Conservation (phyloP, 2,329 filamentous ascomycete species). For the Venturiaceae sp. region DNA sequence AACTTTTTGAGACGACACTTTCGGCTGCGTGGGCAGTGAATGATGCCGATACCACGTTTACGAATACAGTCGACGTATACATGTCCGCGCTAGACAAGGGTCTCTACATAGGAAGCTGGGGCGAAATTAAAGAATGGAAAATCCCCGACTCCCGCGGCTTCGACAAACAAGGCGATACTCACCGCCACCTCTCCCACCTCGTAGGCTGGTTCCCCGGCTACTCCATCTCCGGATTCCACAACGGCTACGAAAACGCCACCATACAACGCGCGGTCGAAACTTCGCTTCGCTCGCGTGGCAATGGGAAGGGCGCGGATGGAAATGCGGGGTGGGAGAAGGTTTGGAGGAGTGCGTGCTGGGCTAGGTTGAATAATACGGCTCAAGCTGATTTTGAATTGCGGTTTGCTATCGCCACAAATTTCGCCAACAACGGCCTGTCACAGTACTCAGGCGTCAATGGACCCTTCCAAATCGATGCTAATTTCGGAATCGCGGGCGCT, state of each 20-base stretch:
- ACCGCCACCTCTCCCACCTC: conserved; percentile 47
- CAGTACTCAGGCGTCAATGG: conserved; percentile 38
- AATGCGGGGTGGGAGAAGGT: conserved; percentile 51
- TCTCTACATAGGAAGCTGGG: conserved; percentile 35
- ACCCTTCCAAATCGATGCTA: conserved; percentile 52
- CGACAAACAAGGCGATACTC: conserved; percentile 33
- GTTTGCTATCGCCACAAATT: conserved; percentile 40
- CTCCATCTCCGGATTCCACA: conserved; percentile 33
- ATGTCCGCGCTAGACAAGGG: conserved; percentile 41
- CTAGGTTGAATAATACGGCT: conserved; percentile 41
- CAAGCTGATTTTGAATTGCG: conserved; percentile 39
- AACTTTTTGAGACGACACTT: conserved; percentile 24
- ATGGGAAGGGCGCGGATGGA: conserved; percentile 35
- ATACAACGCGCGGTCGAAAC: conserved; percentile 36
- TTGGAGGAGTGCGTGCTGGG: conserved; percentile 49
- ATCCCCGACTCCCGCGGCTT: conserved; percentile 27
- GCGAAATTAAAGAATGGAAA: conserved; percentile 43
- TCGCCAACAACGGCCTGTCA: conserved; percentile 39
- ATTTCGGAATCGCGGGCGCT: conserved; percentile 43
- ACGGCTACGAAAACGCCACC: conserved; percentile 33
- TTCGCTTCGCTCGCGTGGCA: conserved; percentile 37
- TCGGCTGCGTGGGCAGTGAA: conserved; percentile 12
- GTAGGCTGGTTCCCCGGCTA: conserved; percentile 48
- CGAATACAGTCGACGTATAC: conserved; percentile 27
- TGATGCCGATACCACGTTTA: conserved; percentile 23